Base-by-base conservation (phyloP, 139 green algal genomes). In the Chlamydomonas schloesseri region DNA sequence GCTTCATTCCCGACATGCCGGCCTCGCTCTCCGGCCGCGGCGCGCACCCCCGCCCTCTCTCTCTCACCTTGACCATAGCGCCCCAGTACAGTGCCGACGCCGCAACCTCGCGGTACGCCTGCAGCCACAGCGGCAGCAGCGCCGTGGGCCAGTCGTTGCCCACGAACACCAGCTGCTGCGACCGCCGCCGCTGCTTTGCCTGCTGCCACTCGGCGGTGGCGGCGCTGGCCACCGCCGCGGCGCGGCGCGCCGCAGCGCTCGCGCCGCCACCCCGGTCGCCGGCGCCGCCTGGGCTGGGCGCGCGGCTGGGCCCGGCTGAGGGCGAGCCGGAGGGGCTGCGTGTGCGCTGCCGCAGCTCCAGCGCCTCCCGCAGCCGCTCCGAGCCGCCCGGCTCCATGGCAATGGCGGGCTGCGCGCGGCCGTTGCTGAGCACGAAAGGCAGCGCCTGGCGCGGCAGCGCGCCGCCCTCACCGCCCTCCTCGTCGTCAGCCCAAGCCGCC, bases 61-160 rank as follows among this genome's bases (percentile, higher is more conserved):
- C 42, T 8, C 42, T 50, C 42, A 50, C 42, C 42, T 50, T 50
- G 42, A 50, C 42, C 42, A 50, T 50, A 8, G 42, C 42, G 42
- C 42, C 42, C 42, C 42, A 50, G 42, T 50, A 50, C 42, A 50
- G 42, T 24, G 31, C 71, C 24, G 37, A 50, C 29, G 57, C 73
- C 37, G 70, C 87, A 55, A 70, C n/a, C 60, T 91, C 79, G 11
- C 53, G 50, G 86, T 92, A 95, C 0, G 79, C 50, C 21, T 91
- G 34, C 42, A 95, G 86, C 93, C 93, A 96, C 42, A 94, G 50
- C 17, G 92, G 90, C 73, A 96, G 79, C 50, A 93, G 73, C 1
- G 82, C 91, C 65, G 88, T 86, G 0, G 93, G 91, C 93, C 93
- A 96, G 71, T 96, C 93, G 62, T 95, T 96, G 70, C 69, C 90